Evolutionary conservation across 306 rosid genomes (phyloP), one percentile per base, ranked within the genome.

Genomic region (Casuarina equisetifolia): DNA sequence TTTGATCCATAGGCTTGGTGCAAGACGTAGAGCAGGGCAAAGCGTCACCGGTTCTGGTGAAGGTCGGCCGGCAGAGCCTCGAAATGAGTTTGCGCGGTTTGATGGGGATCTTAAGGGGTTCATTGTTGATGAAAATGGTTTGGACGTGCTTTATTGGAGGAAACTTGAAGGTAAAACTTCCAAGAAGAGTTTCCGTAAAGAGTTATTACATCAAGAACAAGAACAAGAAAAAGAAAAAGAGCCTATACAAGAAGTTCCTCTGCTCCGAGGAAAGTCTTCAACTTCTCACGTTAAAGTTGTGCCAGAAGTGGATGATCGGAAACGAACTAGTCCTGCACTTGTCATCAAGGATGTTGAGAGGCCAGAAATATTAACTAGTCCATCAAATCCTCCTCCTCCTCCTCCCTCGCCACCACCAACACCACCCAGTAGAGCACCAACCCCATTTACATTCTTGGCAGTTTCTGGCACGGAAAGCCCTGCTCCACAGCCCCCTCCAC

Each of bases 131-230:
- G 99, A 92, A 81, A 83, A 87, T 79, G 99, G 99, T 61, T 89
- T 96, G 45, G 99, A 96, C 82, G 99, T 96, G 73, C 63, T 92
- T 76, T 92, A 92, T 74, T 96, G 97, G 99, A 89, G 91, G 76
- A 91, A 84, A 32, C 97, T 92, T 57, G 83, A 88, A 70, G 88
- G 64, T 25, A 90, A 61, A 32, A 85, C 72, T 52, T 74, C 87
- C 3, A 75, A 52, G 35, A 82, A 76, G 64, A 71, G 74, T 76
- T 52, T 82, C 3, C 44, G 25, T 9, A 89, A 81, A 61, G 92
- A 86, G 76, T 78, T 73, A 0, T 63, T 84, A 17, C 51, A 62
- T 25, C 52, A 71, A 43, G 16, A 39, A 2, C 46, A 48, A 67
- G 69, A 9, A 1, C 50, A 75, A 42, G 75, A 66, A 43, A 57